Evolutionary conservation across 2,329 filamentous ascomycete genomes (phyloP).

Genomic region (Aureobasidium melanogenum): DNA sequence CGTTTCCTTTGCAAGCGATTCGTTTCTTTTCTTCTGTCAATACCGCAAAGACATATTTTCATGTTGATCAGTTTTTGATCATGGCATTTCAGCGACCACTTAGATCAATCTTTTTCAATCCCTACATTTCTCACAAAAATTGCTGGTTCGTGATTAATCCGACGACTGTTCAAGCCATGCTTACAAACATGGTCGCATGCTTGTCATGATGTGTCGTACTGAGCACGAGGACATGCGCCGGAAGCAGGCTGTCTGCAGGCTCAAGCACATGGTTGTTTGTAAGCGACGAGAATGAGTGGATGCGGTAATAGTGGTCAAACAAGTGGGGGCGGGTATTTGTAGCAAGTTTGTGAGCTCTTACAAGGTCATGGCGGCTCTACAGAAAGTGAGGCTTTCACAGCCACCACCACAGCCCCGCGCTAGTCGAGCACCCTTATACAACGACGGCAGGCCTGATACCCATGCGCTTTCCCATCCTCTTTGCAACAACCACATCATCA

Average conservation of each 20-base stretch:
- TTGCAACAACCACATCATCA: background rate
- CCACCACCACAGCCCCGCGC: constrained; percentile 4
- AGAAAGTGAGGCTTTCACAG: background rate
- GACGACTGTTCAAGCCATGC: background rate
- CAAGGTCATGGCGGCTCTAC: background rate
- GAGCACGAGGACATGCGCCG: background rate
- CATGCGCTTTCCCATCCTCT: background rate
- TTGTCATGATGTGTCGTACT: background rate
- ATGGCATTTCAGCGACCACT: background rate
- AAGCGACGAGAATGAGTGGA: background rate
- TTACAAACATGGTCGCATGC: background rate
- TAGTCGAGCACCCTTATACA: background rate
- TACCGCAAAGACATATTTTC: background rate
- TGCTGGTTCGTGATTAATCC: background rate
- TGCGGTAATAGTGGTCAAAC: background rate
- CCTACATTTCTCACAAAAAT: background rate
- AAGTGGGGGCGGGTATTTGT: background rate
- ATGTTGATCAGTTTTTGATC: background rate
- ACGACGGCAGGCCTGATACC: background rate
- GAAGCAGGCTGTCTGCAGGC: background rate
- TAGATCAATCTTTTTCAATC: background rate
- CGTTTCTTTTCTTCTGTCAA: constrained; percentile 1
- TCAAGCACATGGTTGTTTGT: background rate
- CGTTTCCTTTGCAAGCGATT: constrained; percentile 7
- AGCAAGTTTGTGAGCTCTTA: background rate